These are phyloP conservation scores for Fusarium nygamai DNA, from an alignment of 2,329 filamentous ascomycete species.

Conservation along the genomic window DNA sequence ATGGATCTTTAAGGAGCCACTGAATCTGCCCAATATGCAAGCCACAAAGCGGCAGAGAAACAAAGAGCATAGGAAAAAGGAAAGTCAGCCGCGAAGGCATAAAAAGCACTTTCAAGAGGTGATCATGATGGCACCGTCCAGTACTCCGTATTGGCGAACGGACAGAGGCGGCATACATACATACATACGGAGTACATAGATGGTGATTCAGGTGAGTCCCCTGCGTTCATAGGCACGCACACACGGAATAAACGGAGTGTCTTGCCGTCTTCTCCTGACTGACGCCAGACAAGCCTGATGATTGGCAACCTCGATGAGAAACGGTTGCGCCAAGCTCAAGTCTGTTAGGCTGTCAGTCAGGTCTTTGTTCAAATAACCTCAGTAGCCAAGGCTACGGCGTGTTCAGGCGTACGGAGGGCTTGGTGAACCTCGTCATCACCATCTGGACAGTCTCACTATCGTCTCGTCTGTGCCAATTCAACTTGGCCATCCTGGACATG, in stretches of 20 bases:
- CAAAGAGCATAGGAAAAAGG: constrained; percentile 12
- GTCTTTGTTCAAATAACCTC: constrained; percentile 23
- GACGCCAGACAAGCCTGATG: background rate
- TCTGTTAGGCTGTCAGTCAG: background rate
- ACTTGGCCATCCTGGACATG: constrained; percentile 25
- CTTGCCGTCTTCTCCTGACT: background rate
- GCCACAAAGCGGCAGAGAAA: constrained; percentile 19
- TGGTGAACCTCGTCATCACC: background rate
- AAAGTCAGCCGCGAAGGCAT: background rate
- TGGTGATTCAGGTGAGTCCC: background rate
- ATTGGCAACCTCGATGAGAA: constrained; percentile 21
- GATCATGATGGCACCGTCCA: background rate
- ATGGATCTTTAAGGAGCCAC: constrained; percentile 24
- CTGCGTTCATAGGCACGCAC: background rate
- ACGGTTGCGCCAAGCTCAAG: constrained; percentile 20
- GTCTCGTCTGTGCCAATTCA: background rate
- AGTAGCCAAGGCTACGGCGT: constrained; percentile 14
- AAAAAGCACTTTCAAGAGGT: background rate
- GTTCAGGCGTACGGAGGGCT: constrained; percentile 15
- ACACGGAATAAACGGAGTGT: constrained; percentile 11
- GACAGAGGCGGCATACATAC: background rate
- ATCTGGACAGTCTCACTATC: background rate
- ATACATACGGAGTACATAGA: background rate
- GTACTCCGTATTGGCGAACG: background rate
- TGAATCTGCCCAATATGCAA: constrained; percentile 19